Evolutionary conservation across 2,329 filamentous ascomycete genomes (phyloP).

Genomic region (Macrophomina tecta): DNA sequence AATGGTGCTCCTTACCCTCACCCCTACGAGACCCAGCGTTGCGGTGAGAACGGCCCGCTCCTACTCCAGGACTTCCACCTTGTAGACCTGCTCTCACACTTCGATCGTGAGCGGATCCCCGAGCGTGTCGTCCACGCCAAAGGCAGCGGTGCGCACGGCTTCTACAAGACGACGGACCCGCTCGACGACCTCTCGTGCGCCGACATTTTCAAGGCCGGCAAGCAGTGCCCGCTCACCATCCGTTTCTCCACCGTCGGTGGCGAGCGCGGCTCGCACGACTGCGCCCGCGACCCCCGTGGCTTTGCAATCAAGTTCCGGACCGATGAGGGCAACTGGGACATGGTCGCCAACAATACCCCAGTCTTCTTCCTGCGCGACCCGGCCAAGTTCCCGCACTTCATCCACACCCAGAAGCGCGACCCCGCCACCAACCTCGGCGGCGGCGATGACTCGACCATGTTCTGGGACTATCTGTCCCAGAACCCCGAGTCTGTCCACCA

Average conservation of each 20-base stretch:
- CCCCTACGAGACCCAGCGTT: constrained; percentile 63
- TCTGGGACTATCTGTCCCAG: constrained; percentile 67
- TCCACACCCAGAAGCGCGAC: constrained; percentile 77
- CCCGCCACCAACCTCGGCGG: constrained; percentile 73
- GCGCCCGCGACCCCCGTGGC: constrained; percentile 73
- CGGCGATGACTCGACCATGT: constrained; percentile 68
- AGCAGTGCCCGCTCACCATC: constrained; percentile 69
- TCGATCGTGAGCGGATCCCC: constrained; percentile 58
- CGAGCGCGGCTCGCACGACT: constrained; percentile 73
- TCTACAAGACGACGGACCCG: constrained; percentile 54
- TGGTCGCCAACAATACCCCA: constrained; percentile 75
- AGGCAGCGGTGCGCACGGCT: constrained; percentile 56
- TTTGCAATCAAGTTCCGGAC: constrained; percentile 78
- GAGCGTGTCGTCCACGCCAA: constrained; percentile 60
- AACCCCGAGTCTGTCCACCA: constrained; percentile 62
- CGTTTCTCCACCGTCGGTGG: constrained; percentile 80
- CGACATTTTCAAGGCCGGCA: constrained; percentile 64
- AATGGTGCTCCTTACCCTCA: constrained; percentile 64
- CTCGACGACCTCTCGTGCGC: constrained; percentile 54
- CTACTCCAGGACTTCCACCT: constrained; percentile 61
- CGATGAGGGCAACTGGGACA: constrained; percentile 75
- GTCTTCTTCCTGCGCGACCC: constrained; percentile 79
- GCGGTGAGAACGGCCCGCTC: constrained; percentile 63
- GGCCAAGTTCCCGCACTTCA: constrained; percentile 74
- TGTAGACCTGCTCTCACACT: constrained; percentile 57